Evolutionary conservation across 2,329 filamentous ascomycete genomes (phyloP), one percentile per base, ranked within the genome.

Genomic region (Chrysoporthe puriensis): DNA sequence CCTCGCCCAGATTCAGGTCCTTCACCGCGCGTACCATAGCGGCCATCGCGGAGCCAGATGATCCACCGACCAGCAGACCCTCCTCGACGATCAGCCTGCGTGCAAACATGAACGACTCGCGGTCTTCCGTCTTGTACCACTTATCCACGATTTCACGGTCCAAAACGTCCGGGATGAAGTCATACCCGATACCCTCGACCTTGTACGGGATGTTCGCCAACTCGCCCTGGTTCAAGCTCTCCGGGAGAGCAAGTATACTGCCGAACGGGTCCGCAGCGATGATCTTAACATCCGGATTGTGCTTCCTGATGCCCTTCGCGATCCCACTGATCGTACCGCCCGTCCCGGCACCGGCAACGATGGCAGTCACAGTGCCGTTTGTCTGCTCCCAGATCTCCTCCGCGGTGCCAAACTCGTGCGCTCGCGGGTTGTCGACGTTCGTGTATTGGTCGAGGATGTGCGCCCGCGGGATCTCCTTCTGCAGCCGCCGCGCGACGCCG

Each of bases 121-220:
- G 87, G 76, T 99, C 96, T 70, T 95, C 92, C 3, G 96, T 99
- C 88, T 99, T 99, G 84, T 97, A 98, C 96, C 96, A 99, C 76
- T 91, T 91, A 79, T 97, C 92, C 42, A 99, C 92, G 5, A 87
- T 78, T 40, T 89, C 80, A 75, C 91, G 93, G 72, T 96, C 90
- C 66, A 99, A 84, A 5, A 99, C 96, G 34, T 98, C 93, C 7
- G 96, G 96, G 69, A 99, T 91, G 78, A 99, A 99, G 79, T 99
- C 96, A 78, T 99, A 99, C 26, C 96, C 96, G 74, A 99, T 99
- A 56, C 96, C 96, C 82, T 99, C 96, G 0, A 99, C 96, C 83
- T 99, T 98, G 84, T 99, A 99, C 1, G 90, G 84, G 78, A 93
- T 89, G 76, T 97, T 95, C 69, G 87, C 86, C 76, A 90, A 88